Conservation (phyloP, 129 eudicot species). For the Flaveria bidentis region DNA sequence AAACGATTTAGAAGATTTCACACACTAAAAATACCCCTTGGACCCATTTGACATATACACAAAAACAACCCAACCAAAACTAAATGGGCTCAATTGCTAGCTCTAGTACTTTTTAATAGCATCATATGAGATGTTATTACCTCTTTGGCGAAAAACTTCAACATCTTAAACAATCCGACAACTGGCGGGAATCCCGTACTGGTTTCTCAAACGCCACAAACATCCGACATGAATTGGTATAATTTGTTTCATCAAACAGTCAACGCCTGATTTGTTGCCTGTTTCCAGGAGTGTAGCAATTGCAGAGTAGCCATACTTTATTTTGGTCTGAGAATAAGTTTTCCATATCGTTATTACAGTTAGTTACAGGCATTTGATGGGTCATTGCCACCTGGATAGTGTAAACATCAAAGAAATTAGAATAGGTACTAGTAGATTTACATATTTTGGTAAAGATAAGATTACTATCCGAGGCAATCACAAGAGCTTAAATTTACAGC, state of each 20-base stretch:
- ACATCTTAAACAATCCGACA: conserved; percentile 72
- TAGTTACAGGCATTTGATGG: conserved; percentile 94
- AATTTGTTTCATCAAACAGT: conserved; percentile 93
- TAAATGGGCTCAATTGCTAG: neutral
- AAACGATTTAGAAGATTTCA: neutral
- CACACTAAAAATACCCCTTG: neutral
- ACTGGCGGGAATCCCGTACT: conserved; percentile 48
- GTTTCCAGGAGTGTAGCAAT: conserved; percentile 90
- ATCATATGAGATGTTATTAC: conserved; percentile 34
- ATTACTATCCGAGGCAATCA: neutral
- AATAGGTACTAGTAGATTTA: neutral
- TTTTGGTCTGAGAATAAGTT: conserved; percentile 92
- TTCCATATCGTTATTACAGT: conserved; percentile 94
- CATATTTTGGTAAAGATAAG: neutral
- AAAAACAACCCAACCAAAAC: neutral
- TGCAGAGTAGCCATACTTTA: conserved; percentile 95
- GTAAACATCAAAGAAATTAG: neutral
- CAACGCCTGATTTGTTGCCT: conserved; percentile 96
- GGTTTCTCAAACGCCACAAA: conserved; percentile 93
- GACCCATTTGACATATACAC: neutral
- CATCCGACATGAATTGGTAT: conserved; percentile 93
- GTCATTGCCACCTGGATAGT: conserved; percentile 88
- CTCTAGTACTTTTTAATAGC: neutral
- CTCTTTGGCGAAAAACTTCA: conserved; percentile 75
- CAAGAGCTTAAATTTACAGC: neutral